These are phyloP conservation scores for Aspergillus pseudoviridinutans DNA, from an alignment of 2,329 filamentous ascomycete genomes.

Conservation along the genomic window DNA sequence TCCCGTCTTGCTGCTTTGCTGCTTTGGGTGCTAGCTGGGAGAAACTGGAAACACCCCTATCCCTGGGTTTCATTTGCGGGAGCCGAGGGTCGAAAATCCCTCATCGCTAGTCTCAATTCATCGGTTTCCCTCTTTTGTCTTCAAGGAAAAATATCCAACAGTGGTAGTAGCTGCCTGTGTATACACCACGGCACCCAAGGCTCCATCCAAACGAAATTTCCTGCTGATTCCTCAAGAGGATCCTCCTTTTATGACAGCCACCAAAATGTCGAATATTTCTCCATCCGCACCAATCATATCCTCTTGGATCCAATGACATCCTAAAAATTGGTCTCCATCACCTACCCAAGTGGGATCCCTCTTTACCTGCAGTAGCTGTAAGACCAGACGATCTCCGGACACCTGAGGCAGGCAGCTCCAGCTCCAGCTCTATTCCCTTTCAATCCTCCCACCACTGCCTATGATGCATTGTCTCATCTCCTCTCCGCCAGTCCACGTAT, in stretches of 20 bases:
- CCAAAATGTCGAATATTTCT: background rate
- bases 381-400: background rate
- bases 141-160: too few species aligned
- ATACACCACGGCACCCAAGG: too few species aligned
- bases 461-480: background rate
- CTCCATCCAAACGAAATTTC: too few species aligned
- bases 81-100: background rate
- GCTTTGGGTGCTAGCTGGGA: background rate
- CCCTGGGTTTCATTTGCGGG: background rate
- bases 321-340: background rate
- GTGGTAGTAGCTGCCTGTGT: too few species aligned
- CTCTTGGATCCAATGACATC: background rate
- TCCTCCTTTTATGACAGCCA: background rate
- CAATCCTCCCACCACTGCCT: conserved; percentile 5
- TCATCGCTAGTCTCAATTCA: background rate
- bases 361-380: background rate
- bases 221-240: background rate
- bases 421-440: conserved; percentile 3
- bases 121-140: background rate
- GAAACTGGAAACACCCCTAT: too few species aligned
- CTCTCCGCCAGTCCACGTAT: conserved; percentile 12
- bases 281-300: background rate
- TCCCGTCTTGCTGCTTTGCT: background rate
- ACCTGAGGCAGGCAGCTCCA: background rate
- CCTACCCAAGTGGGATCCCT: background rate